Evolutionary conservation across 2,329 filamentous ascomycete species (phyloP), one percentile per base, ranked within the genome.

Genomic region (Alternaria dauci): DNA sequence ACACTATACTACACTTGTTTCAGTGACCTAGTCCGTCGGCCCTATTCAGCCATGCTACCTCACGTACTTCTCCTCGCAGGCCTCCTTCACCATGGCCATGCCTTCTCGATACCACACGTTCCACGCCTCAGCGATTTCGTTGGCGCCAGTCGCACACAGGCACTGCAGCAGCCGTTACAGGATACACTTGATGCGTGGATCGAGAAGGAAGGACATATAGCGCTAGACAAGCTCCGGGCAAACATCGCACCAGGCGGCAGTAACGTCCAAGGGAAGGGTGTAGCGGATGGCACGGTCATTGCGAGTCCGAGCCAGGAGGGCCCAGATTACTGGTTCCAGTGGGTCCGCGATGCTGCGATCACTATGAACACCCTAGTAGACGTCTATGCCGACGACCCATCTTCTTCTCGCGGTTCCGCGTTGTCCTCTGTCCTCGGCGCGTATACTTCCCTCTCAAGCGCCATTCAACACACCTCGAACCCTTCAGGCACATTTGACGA

Each of bases 281-380:
- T 78, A 6, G 76, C 70, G 6, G 68, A 72, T 23, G 81, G 81
- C 32, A 78, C 78, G 4, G 79, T 82, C 2, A 69, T 82, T 34
- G 80, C 81, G 26, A 82, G 80, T 55, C 81, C 81, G 4, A 81
- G 78, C 16, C 76, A 70, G 28, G 59, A 75, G 3, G 67, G 72
- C 18, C 80, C 81, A 11, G 73, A 82, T 59, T 82, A 82, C 64
- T 82, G 76, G 68, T 82, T 77, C 62, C 80, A 82, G 66, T 82
- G 81, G 81, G 76, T 81, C 36, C 76, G 81, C 57, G 81, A 82
- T 63, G 80, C 80, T 38, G 79, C 79, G 0, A 80, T 82, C 38
- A 81, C 80, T 14, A 78, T 79, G 63, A 71, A 76, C 34, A 78
- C 79, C 6, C 70, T 82, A 36, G 78, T 81, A 43, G 71, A 78